These are phyloP conservation scores for Solanum medicagineum DNA, from an alignment of 257 asterid species.

Conservation along the genomic window DNA sequence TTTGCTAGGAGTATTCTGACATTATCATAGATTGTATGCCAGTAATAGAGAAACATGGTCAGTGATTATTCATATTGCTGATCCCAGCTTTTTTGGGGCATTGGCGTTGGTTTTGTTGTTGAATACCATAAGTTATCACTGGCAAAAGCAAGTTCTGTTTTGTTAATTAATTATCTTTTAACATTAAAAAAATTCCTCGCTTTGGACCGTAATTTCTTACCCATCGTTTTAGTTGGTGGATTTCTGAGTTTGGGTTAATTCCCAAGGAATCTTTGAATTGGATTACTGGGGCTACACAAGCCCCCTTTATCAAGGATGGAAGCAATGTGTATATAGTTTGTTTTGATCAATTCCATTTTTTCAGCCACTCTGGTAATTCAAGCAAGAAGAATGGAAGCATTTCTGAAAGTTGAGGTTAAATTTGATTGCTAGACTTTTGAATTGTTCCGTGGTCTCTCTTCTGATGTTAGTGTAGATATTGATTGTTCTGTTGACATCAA, in stretches of 20 bases:
- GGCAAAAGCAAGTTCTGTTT: neutral
- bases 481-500: neutral
- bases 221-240: neutral
- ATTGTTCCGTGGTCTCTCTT: neutral
- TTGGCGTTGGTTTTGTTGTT: neutral
- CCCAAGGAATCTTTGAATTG: neutral
- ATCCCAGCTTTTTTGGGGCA: neutral
- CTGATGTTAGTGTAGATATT: neutral
- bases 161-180: neutral
- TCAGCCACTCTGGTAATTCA: neutral
- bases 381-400: neutral
- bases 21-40: neutral
- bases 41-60: neutral
- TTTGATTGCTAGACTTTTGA: neutral
- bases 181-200: neutral
- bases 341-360: neutral
- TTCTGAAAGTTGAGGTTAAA: neutral
- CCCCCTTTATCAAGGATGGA: neutral
- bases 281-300: neutral
- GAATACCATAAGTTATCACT: neutral
- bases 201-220: neutral
- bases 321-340: neutral
- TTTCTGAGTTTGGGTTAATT: neutral
- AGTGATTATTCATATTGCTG: neutral
- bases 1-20: neutral